Evolutionary conservation across 148 eudicot genomes (phyloP).

Genomic region (Pouteria glomerata): DNA sequence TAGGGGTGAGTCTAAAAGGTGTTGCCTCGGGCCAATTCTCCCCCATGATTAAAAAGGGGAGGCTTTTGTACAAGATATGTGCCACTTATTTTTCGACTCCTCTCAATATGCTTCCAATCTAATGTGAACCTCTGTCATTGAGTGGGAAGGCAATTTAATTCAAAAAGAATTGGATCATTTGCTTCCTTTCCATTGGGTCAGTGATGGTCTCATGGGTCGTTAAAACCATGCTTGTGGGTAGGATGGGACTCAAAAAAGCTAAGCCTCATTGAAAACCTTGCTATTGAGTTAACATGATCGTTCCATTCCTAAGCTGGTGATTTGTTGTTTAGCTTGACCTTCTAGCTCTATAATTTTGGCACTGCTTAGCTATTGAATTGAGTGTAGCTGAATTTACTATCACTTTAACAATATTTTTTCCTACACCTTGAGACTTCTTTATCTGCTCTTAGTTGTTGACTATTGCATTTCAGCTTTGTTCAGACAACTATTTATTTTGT

Average conservation of each 20-base stretch:
- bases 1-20: no score
- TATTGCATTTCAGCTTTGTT: not conserved
- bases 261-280: not conserved
- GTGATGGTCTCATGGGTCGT: not conserved
- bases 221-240: not conserved
- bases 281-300: not conserved
- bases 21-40: no score
- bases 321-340: not conserved
- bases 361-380: not conserved
- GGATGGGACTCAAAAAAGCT: not conserved
- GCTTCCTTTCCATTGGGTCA: not conserved
- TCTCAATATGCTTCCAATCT: not conserved
- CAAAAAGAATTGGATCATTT: not conserved
- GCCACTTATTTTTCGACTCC: not conserved
- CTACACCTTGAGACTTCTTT: not conserved
- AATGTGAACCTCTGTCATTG: not conserved
- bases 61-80: not conserved
- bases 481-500: not conserved
- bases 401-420: not conserved
- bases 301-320: not conserved
- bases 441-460: not conserved
- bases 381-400: not conserved
- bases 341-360: not conserved
- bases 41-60: no score
- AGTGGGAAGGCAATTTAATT: not conserved